These are phyloP conservation scores for Clarireedia hainanense DNA, from an alignment of 2,329 filamentous ascomycete genomes.

Conservation along the genomic window DNA sequence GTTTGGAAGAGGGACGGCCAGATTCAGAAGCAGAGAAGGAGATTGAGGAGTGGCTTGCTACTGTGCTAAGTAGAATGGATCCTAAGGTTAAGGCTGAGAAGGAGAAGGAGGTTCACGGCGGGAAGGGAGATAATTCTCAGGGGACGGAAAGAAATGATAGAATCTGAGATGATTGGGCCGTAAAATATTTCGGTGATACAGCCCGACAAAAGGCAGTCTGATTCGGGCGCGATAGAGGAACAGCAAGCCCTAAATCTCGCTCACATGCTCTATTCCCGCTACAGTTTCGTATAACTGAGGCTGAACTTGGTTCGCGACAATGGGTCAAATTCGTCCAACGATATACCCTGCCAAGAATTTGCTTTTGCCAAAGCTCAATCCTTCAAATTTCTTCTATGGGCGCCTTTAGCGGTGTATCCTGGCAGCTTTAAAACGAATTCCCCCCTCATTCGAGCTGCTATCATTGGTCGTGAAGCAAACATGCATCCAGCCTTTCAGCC, in stretches of 20 bases:
- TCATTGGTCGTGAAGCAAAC: not conserved
- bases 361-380: not conserved
- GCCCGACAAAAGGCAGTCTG: not conserved
- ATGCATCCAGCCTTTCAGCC: not conserved
- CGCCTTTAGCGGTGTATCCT: not conserved
- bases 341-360: not conserved
- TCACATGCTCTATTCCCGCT: too few species aligned
- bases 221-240: not conserved
- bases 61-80: constrained; percentile 51
- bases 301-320: not conserved
- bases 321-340: not conserved
- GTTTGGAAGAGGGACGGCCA: constrained; percentile 29
- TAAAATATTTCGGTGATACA: not conserved
- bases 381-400: constrained; percentile 2
- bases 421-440: not conserved
- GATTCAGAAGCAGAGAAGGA: constrained; percentile 50
- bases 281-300: not conserved
- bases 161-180: not conserved
- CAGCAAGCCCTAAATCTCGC: not conserved
- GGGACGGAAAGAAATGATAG: constrained; percentile 10
- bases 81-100: constrained; percentile 27
- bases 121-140: not conserved
- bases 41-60: constrained; percentile 53
- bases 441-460: not conserved
- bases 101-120: not conserved